These are phyloP conservation scores for Phytophthora citricola DNA, from an alignment of 352 stramenopile genomes.

Conservation along the genomic window DNA sequence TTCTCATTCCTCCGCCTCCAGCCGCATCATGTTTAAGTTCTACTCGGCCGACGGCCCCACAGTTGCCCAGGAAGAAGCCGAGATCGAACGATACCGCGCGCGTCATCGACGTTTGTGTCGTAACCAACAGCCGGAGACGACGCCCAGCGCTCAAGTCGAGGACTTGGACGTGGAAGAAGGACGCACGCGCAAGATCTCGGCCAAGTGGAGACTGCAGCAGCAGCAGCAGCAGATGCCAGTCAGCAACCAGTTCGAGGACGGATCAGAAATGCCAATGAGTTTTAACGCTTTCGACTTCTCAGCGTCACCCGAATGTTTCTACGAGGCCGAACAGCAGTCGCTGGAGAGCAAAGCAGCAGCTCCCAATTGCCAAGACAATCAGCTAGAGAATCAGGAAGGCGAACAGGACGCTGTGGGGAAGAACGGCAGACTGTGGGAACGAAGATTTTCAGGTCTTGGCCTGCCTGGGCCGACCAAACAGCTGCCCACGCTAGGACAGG, in stretches of 20 bases:
- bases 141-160: slow-evolving; percentile 19
- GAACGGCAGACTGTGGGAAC: slow-evolving; percentile 45
- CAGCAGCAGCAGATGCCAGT: slow-evolving; percentile 29
- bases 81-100: slow-evolving; percentile 55
- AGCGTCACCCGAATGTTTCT: slow-evolving; percentile 48
- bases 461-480: slow-evolving; percentile 10
- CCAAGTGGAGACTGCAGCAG: slow-evolving; percentile 37
- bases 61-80: slow-evolving; percentile 22
- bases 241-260: slow-evolving; percentile 32
- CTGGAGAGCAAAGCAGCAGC: slow-evolving; percentile 8
- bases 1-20: slow-evolving; percentile 8
- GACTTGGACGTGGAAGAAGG: slow-evolving; percentile 41
- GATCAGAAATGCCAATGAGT: slow-evolving; percentile 23
- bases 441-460: slow-evolving; percentile 27
- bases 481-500: slow-evolving; percentile 46
- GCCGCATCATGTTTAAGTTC: slow-evolving; percentile 36
- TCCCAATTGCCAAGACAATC: slow-evolving; percentile 16
- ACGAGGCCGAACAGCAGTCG: slow-evolving; percentile 19
- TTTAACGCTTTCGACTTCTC: slow-evolving; percentile 65
- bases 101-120: slow-evolving; percentile 46
- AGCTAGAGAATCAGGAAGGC: slow-evolving; percentile 10
- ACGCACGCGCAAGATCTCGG: slow-evolving; percentile 50
- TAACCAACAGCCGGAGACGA: slow-evolving; percentile 16
- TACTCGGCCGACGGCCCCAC: slow-evolving; percentile 15
- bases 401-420: slow-evolving; percentile 10